Evolutionary conservation across 1,284 basidiomycete species (phyloP), one percentile per base, ranked within the genome.

Genomic region (Kwoniella shivajii): DNA sequence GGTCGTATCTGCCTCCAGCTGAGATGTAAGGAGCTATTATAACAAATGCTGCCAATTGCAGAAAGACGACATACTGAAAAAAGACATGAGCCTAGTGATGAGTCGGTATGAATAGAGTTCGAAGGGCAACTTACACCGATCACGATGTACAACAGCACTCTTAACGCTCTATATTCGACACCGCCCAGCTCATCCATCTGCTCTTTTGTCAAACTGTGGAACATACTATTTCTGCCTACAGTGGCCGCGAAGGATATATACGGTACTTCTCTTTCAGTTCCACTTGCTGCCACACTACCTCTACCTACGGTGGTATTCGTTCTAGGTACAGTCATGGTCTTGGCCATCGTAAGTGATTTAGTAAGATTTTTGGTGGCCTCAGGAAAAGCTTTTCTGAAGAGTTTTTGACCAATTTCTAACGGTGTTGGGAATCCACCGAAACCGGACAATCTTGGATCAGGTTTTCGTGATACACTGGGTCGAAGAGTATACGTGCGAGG

Each of bases 391-490:
- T 75, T 78, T 14, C 78, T 68, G 27, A 88, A 74, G 0, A 85
- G 63, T 5, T 71, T 73, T 2, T 78, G 79, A 3, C 85, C 57
- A 20, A 93, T 73, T 51, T 84, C 79, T 60, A 86, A 79, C 0
- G 91, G 90, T 68, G 88, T 90, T 0, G 93, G 92, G 75, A 96
- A 98, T 0, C 92, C 93, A 42, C 93, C 93, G 65, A 90, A 92
- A 4, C 82, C 82, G 9, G 53, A 56, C 31, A 68, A 33, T 33
- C 61, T 60, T 6, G 66, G 49, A 41, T 74, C 72, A 26, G 56
- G 57, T 30, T 51, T 52, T 3, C 56, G 73, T 64, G 59, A 73
- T 27, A 72, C 67, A 1, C 79, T 78, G 0, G 78, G 70, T 22
- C 69, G 68, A 18, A 79, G 71, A 6, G 77, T 72, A 44, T 76